These are phyloP conservation scores for Psilocybe cubensis DNA, from an alignment of 768 basidiomycete species.

Conservation along the genomic window DNA sequence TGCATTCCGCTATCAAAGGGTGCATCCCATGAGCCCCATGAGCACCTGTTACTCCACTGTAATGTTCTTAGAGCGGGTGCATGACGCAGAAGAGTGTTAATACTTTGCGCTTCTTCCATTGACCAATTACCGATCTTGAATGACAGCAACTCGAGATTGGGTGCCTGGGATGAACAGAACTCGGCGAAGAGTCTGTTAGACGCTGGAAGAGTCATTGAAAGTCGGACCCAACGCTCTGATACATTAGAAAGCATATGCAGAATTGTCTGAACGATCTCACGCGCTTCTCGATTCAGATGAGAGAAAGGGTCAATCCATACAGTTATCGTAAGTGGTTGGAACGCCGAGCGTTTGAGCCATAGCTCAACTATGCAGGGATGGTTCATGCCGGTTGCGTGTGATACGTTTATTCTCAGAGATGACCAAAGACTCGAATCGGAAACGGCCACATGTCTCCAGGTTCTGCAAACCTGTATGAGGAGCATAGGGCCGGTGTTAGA, in stretches of 20 bases:
- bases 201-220: slow-evolving; percentile 23
- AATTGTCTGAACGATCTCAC: slow-evolving; percentile 1
- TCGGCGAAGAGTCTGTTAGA: slow-evolving; percentile 14
- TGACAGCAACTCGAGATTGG: slow-evolving; percentile 17
- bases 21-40: slow-evolving; percentile 23
- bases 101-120: slow-evolving; percentile 14
- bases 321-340: slow-evolving; percentile 17
- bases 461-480: slow-evolving; percentile 13
- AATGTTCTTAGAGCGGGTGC: slow-evolving; percentile 20
- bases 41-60: slow-evolving; percentile 21
- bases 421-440: slow-evolving; percentile 18
- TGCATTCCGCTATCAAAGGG: slow-evolving; percentile 16
- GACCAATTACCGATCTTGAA: slow-evolving; percentile 25
- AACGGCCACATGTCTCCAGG: slow-evolving; percentile 16
- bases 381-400: background rate
- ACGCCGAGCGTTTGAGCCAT: slow-evolving; percentile 19
- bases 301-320: slow-evolving; percentile 16
- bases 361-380: slow-evolving; percentile 3
- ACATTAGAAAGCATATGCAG: slow-evolving; percentile 13
- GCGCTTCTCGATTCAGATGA: background rate
- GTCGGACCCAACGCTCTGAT: slow-evolving; percentile 20
- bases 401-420: slow-evolving; percentile 4
- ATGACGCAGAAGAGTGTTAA: slow-evolving; percentile 16
- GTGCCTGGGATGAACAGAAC: slow-evolving; percentile 10
- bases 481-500: slow-evolving; percentile 12